Evolutionary conservation across 352 stramenopile genomes (phyloP).

Genomic region (Globisporangium nagaii): DNA sequence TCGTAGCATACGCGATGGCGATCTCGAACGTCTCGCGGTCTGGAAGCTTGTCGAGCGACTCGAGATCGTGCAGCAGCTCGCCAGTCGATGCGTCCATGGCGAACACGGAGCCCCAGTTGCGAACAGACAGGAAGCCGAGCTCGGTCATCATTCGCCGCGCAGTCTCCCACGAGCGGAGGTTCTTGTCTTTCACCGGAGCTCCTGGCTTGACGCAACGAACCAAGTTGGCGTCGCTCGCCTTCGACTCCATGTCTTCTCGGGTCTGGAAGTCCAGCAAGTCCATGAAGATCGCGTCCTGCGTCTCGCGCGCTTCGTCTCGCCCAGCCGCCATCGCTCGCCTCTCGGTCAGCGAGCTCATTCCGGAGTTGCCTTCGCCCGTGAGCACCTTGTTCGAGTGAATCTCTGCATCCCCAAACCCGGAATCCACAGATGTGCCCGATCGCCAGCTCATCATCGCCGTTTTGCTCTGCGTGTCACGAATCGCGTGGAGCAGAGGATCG

Average conservation of each 20-base stretch:
- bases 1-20: slow-evolving; percentile 66
- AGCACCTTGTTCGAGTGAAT: slow-evolving; percentile 26
- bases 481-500: slow-evolving; percentile 61
- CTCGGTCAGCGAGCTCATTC: slow-evolving; percentile 59
- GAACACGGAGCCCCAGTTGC: slow-evolving; percentile 83
- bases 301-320: slow-evolving; percentile 42
- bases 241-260: slow-evolving; percentile 38
- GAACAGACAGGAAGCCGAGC: slow-evolving; percentile 73
- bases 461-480: slow-evolving; percentile 54
- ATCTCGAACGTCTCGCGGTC: slow-evolving; percentile 83
- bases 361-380: slow-evolving; percentile 65
- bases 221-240: slow-evolving; percentile 12
- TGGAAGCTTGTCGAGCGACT: slow-evolving; percentile 67
- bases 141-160: slow-evolving; percentile 82
- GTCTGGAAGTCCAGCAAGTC: slow-evolving; percentile 57
- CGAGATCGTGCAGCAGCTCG: slow-evolving; percentile 58
- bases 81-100: slow-evolving; percentile 55
- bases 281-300: slow-evolving; percentile 63
- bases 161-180: slow-evolving; percentile 64
- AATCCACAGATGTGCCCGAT: slow-evolving; percentile 12
- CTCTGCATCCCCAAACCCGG: slow-evolving; percentile 10
- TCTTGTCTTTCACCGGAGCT: slow-evolving; percentile 43
- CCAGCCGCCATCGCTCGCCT: slow-evolving; percentile 48
- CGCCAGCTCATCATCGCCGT: slow-evolving; percentile 72
- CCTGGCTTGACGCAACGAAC: slow-evolving; percentile 29